phyloP scores from a whole-genome alignment of 1,139 yeast genomes.

The Yamadazyma spencermartinsiae region DNA sequence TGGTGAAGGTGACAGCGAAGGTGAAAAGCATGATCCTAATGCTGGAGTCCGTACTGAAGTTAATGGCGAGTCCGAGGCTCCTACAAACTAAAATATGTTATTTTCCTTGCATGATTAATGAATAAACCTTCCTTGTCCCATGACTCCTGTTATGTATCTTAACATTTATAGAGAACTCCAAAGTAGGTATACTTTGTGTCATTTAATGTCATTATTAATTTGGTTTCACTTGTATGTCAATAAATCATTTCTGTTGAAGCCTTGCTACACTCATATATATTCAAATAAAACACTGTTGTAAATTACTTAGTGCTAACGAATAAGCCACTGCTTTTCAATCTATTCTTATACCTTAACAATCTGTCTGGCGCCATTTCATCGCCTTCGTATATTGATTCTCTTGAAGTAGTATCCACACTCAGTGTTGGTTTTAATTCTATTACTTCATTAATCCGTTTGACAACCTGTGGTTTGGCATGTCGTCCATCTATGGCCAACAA shows the following conservation, averaged over 20 bases:
- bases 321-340: slow-evolving; percentile 1
- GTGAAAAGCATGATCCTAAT: slow-evolving; percentile 8
- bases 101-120: neutral
- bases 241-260: too few species aligned
- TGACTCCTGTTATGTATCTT: slow-evolving; percentile 1
- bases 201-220: too few species aligned
- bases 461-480: neutral
- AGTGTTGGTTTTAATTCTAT: too few species aligned
- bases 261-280: too few species aligned
- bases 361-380: slow-evolving; percentile 5
- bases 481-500: too few species aligned
- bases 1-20: slow-evolving; percentile 22
- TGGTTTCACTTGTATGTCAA: too few species aligned
- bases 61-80: slow-evolving; percentile 1
- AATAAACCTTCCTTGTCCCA: neutral
- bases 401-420: too few species aligned
- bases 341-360: slow-evolving; percentile 6
- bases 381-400: neutral
- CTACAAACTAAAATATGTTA: neutral
- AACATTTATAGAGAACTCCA: slow-evolving; percentile 3
- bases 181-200: neutral
- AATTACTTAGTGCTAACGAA: neutral
- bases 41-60: slow-evolving; percentile 7
- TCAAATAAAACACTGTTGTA: too few species aligned
- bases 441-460: neutral